Evolutionary conservation across 768 basidiomycete species (phyloP).

Genomic region (Auricularia sp.): DNA sequence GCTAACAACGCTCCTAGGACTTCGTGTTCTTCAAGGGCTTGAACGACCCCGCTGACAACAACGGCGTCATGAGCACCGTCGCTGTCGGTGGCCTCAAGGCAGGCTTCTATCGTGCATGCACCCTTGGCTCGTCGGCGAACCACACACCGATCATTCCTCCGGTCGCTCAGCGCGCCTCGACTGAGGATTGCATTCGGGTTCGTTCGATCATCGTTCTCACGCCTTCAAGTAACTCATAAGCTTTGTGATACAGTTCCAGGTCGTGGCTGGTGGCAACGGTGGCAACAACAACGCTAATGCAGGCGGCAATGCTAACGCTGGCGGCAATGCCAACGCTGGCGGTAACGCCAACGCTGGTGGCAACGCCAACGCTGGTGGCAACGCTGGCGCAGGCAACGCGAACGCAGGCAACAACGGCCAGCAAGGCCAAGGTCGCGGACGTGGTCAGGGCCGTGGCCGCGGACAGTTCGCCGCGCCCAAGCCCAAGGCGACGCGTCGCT

Average conservation of each 20-base stretch:
- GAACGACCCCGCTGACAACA: conserved; percentile 11
- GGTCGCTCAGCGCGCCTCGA: conserved; percentile 15
- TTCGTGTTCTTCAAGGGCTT: conserved; percentile 27
- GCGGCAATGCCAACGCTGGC: neutral
- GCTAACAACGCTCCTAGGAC: neutral
- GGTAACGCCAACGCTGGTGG: neutral
- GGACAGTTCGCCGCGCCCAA: neutral
- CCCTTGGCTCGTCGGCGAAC: conserved; percentile 16
- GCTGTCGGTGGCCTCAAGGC: conserved; percentile 22
- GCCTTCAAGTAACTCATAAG: too few species aligned
- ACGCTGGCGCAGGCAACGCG: neutral
- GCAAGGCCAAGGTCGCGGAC: neutral
- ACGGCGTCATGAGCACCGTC: conserved; percentile 18
- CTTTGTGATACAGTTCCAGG: conserved; percentile 4
- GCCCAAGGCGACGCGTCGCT: neutral
- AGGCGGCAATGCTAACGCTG: neutral
- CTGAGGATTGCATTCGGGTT: conserved; percentile 13
- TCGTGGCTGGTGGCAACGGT: conserved; percentile 2
- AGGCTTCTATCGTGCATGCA: conserved; percentile 17
- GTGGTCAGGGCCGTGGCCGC: neutral
- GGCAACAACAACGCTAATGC: conserved; percentile 1
- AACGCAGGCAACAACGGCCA: neutral
- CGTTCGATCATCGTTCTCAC: too few species aligned
- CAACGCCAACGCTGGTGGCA: neutral
- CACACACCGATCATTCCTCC: conserved; percentile 14